A percentile compares a stretch with the other conserved stretches of the same genome.
phyloP scores from a whole-genome alignment of 345 rosid species.

The Gossypium australe region DNA sequence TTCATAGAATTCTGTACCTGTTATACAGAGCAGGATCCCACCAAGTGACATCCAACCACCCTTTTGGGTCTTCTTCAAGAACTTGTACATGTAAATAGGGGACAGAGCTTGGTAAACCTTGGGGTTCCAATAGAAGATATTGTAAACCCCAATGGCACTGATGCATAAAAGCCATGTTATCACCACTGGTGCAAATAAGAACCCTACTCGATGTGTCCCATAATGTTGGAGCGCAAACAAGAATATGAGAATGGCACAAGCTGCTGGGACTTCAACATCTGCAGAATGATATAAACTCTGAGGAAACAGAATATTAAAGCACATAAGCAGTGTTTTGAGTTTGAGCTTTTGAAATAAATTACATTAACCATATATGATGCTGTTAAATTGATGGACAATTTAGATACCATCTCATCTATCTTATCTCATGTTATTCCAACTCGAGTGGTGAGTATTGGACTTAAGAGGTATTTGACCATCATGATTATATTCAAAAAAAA shows the following conservation, averaged over 20 bases:
- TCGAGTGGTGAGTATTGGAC: no score
- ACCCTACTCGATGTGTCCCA: conserved; percentile 71
- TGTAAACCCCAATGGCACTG: conserved; percentile 80
- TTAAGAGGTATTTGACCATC: no score
- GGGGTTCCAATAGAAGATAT: conserved; percentile 88
- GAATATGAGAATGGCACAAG: conserved; percentile 55
- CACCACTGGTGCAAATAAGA: conserved; percentile 69
- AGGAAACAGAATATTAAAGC: conserved; percentile 12
- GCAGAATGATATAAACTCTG: conserved; percentile 32
- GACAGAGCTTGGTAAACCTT: conserved; percentile 90
- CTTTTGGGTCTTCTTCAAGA: conserved; percentile 74
- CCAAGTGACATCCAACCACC: conserved; percentile 99
- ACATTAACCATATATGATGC: not conserved
- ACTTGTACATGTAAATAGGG: conserved; percentile 85
- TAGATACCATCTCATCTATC: not conserved
- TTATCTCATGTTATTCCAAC: no score
- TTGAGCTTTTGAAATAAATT: not conserved
- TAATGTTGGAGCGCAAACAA: conserved; percentile 75
- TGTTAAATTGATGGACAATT: not conserved
- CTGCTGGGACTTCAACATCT: conserved; percentile 70
- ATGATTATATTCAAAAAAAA: no score
- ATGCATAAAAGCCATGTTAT: conserved; percentile 66
- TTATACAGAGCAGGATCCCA: conserved; percentile 88
- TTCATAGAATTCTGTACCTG: conserved; percentile 39
- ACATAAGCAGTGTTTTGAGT: conserved; percentile 2